Conservation (phyloP, 768 basidiomycete genomes). For the Ramaria rubella region DNA sequence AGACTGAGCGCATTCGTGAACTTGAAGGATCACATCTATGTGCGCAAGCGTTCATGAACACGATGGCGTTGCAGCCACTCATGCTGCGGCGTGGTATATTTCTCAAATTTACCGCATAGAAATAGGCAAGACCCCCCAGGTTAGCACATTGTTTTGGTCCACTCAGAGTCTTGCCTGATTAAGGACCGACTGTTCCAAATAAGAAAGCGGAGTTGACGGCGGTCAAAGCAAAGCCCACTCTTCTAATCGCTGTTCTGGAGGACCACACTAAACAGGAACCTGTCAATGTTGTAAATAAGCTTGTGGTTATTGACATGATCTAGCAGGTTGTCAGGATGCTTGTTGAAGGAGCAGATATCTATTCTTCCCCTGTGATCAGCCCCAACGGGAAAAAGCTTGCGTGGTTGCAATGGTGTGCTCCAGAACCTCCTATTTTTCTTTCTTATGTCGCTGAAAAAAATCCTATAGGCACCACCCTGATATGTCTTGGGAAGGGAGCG, state of each 20-base stretch:
- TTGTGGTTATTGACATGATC: conserved; percentile 48
- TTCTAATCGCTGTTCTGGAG: conserved; percentile 60
- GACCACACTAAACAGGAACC: conserved; percentile 58
- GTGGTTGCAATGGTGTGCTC: conserved; percentile 66
- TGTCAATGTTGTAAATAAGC: conserved; percentile 45
- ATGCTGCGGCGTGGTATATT: conserved; percentile 45
- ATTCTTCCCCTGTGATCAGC: conserved; percentile 52
- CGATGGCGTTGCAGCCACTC: conserved; percentile 57
- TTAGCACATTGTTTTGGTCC: conserved; percentile 21
- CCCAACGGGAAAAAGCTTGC: conserved; percentile 50
- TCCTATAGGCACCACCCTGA: conserved; percentile 41
- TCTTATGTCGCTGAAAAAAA: too few relatives aligned
- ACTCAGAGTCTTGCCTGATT: neutral
- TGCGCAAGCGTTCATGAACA: conserved; percentile 62
- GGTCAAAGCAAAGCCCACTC: conserved; percentile 44
- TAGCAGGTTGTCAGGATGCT: conserved; percentile 41
- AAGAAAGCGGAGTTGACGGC: conserved; percentile 55
- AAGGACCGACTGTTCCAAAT: neutral
- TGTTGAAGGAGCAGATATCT: conserved; percentile 63
- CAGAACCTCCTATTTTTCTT: too few relatives aligned
- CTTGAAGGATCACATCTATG: conserved; percentile 40
- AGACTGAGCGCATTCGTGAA: too few relatives aligned
- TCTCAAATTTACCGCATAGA: conserved; percentile 50
- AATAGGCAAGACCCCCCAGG: conserved; percentile 41
- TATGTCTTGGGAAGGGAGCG: conserved; percentile 66